Evolutionary conservation across 1,284 basidiomycete genomes (phyloP), one percentile per base, ranked within the genome.

Genomic region (Microbotryum saponariae): DNA sequence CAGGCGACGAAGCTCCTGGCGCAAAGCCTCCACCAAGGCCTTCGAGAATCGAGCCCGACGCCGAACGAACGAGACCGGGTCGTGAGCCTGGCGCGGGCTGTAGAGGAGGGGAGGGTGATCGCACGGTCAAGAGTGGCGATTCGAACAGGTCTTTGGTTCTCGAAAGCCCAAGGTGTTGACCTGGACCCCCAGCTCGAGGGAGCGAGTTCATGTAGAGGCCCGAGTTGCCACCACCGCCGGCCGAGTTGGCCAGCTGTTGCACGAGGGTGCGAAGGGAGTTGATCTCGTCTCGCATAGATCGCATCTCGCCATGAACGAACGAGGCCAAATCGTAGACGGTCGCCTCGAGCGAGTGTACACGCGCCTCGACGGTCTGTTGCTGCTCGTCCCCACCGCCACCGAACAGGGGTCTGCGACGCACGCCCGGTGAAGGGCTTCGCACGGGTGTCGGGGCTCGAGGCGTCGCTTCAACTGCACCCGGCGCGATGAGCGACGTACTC

Each of bases 121-220:
- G 63, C 27, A 68, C 59, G 20, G 66, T 68, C 6, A 68, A 44
- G 21, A 68, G 52, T 4, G 66, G 66, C 6, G 66, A 68, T 14
- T 59, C 66, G 27, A 59, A 50, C 21, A 52, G 56, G 25, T 45
- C 25, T 58, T 14, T 23, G 50, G 20, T 51, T 51, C 20, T 60
- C 52, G 55, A 60, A 54, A 23, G 60, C 31, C 16, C 37, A 42
- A 52, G 60, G 2, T 51, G 56, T 27, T 45, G 49, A 23, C 7
- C 25, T 16, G 25, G 18, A 48, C 25, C 21, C 12, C 42, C 42
- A 27, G 20, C 27, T 25, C 18, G 37, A 42, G 37, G 4, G 16
- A 42, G 37, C 16, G 37, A 42, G 37, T 42, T 42, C 37, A 42
- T 42, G 12, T 42, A 42, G 37, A 42, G 37, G 37, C 37, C 37